phyloP scores from a whole-genome alignment of 495 filamentous ascomycete species.

The Talaromyces wortmannii region DNA sequence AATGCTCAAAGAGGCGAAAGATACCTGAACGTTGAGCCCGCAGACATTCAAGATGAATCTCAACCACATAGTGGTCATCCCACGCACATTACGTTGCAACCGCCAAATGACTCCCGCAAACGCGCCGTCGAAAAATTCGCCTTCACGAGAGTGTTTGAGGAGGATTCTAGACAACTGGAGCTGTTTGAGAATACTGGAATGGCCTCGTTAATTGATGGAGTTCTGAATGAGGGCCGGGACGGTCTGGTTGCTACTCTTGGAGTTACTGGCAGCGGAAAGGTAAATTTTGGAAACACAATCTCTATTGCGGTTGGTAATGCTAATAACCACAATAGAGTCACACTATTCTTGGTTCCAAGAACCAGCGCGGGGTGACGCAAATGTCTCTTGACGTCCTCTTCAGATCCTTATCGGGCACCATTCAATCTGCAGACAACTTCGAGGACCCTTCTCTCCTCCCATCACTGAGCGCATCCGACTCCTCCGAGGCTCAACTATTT shows the following conservation, averaged over 20 bases:
- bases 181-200: constrained; percentile 80
- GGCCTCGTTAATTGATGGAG: constrained; percentile 67
- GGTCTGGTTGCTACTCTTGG: constrained; percentile 87
- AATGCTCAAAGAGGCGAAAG: constrained; percentile 46
- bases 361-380: constrained; percentile 83
- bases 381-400: constrained; percentile 87
- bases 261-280: constrained; percentile 95
- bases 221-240: constrained; percentile 75
- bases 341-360: constrained; percentile 88
- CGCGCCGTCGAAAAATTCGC: constrained; percentile 88
- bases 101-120: constrained; percentile 69
- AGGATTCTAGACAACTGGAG: constrained; percentile 74
- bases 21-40: constrained; percentile 68
- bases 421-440: constrained; percentile 52
- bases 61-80: constrained; percentile 37
- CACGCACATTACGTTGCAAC: constrained; percentile 82
- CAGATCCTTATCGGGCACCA: constrained; percentile 60
- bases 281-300: constrained; percentile 21
- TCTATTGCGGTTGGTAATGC: neutral
- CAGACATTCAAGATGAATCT: constrained; percentile 9
- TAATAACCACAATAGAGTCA: constrained; percentile 59
- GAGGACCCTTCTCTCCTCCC: constrained; percentile 56
- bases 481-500: constrained; percentile 78
- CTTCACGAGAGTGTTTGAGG: constrained; percentile 91
- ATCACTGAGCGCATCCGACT: constrained; percentile 67